Evolutionary conservation across 768 basidiomycete genomes (phyloP), one percentile per base, ranked within the genome.

Genomic region (Phanerodontia chrysosporium): DNA sequence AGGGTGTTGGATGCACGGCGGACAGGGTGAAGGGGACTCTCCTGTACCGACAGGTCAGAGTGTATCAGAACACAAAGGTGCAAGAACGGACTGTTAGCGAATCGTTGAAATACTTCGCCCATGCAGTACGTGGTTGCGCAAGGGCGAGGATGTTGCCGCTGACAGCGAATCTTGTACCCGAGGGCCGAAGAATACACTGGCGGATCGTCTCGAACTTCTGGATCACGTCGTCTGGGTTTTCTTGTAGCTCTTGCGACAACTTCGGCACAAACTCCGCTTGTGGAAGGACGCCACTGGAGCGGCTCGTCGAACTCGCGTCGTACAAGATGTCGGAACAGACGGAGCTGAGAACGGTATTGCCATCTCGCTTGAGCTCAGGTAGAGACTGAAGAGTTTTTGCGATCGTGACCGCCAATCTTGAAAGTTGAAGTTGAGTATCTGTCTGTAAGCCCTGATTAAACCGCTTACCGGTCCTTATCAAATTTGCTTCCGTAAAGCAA

Each of bases 341-440:
- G 8, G 93, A 88, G 10, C 80, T 78, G 48, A 94, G 77, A 12
- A 98, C 90, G 28, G 83, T 87, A 67, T 76, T 84, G 13, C 95
- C 96, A 68, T 92, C 89, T 39, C 97, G 84, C 78, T 98, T 98
- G 65, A 91, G 76, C 69, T 94, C 89, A 2, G 97, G 96, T 30
- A 99, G 78, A 21, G 86, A 86, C 70, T 98, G 96, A 45, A 90
- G 85, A 24, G 92, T 83, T 73, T 97, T 98, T 16, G 94, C 92
- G 48, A 91, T 78, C 27, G 84, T 85, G 51, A 98, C 85, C 65
- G 87, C 85, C 32, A 99, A 75, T 51, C 95, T 96, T 39, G 21
- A 14, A 42, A 42, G 18, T 22, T 46, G 22, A 55, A 60, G 28
- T 46, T 18, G 28, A 13, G 45, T 14, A 45, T 52, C 7, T 21